Conservation (phyloP, 108 stramenopile genomes). For the Asterionellopsis glacialis region DNA sequence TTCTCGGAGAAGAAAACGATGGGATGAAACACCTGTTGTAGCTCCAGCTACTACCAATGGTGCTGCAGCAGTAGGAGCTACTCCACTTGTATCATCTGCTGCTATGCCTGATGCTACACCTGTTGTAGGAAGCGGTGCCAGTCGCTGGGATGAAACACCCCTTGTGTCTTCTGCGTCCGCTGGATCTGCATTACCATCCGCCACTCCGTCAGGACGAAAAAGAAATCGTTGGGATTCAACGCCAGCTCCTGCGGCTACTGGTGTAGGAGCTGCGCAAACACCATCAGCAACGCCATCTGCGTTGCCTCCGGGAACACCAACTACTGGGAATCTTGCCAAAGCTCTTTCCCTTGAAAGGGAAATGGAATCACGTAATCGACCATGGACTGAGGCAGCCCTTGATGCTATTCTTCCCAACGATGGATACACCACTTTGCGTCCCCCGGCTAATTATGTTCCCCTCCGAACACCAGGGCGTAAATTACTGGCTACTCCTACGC, state of each 20-base stretch:
- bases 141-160: constrained; percentile 86
- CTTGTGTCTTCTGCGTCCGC: constrained; percentile 40
- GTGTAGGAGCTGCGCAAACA: constrained; percentile 25
- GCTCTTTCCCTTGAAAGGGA: constrained; percentile 85
- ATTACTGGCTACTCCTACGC: constrained; percentile 90
- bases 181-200: constrained; percentile 22
- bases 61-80: constrained; percentile 26
- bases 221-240: constrained; percentile 81
- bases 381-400: constrained; percentile 94
- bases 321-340: constrained; percentile 72
- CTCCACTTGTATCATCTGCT: constrained; percentile 25
- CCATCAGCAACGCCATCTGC: constrained; percentile 31
- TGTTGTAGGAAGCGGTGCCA: constrained; percentile 14
- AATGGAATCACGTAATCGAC: constrained; percentile 94
- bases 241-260: constrained; percentile 17
- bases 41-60: constrained; percentile 23
- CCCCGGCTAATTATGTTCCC: constrained; percentile 90
- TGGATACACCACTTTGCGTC: constrained; percentile 85
- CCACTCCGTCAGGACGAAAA: constrained; percentile 25
- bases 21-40: constrained; percentile 87
- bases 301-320: constrained; percentile 22
- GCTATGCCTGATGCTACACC: constrained; percentile 49
- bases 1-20: constrained; percentile 71
- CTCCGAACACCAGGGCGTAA: constrained; percentile 90
- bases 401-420: constrained; percentile 91